These are phyloP conservation scores for Calonectria honghensis DNA, from an alignment of 2,329 filamentous ascomycete species.

Conservation along the genomic window DNA sequence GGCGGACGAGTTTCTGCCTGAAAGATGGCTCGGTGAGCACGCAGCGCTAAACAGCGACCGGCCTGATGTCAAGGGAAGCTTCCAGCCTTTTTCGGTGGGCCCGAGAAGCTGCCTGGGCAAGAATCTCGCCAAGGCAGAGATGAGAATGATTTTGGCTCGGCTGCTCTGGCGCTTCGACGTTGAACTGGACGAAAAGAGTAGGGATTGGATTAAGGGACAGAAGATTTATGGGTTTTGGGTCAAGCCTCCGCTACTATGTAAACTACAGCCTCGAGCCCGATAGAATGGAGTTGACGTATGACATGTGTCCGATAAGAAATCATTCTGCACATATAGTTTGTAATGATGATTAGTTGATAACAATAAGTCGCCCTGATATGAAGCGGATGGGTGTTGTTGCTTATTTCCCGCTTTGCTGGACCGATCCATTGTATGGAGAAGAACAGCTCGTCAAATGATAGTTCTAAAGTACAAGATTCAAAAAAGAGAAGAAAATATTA, in stretches of 20 bases:
- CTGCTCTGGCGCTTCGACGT: slow-evolving; percentile 49
- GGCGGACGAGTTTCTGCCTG: slow-evolving; percentile 39
- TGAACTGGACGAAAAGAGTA: slow-evolving; percentile 36
- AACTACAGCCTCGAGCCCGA: slow-evolving; percentile 11
- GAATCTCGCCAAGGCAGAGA: slow-evolving; percentile 48
- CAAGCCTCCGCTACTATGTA: slow-evolving; percentile 44
- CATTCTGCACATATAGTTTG: background rate
- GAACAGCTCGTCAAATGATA: background rate
- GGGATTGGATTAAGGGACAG: slow-evolving; percentile 45
- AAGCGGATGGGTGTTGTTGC: background rate
- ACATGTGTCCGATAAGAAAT: background rate
- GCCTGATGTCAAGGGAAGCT: slow-evolving; percentile 36
- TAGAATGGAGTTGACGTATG: background rate
- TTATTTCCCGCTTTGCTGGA: background rate
- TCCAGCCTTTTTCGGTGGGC: slow-evolving; percentile 47
- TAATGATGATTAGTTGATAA: background rate
- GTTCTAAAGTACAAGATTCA: background rate
- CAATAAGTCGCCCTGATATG: background rate
- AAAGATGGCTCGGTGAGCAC: slow-evolving; percentile 38
- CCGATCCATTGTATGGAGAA: background rate
- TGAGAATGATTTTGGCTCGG: slow-evolving; percentile 44
- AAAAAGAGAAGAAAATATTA: background rate
- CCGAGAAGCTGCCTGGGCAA: slow-evolving; percentile 47
- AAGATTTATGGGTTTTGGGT: slow-evolving; percentile 51
- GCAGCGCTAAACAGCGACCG: background rate